These are phyloP conservation scores for Chenopodium album DNA, from an alignment of 148 eudicot genomes.

Conservation along the genomic window DNA sequence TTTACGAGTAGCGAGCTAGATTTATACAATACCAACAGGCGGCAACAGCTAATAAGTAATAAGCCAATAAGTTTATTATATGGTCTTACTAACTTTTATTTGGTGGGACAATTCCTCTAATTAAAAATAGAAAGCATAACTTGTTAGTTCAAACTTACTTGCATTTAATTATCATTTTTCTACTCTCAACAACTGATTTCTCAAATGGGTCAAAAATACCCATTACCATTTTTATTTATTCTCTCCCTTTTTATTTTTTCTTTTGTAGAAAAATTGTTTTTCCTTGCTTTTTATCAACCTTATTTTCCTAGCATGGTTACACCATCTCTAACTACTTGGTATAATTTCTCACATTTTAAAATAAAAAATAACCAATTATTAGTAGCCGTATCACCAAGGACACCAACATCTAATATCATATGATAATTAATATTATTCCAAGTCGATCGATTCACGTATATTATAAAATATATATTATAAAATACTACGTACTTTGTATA, in stretches of 20 bases:
- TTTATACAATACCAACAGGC: neutral
- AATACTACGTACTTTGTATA: too few species aligned
- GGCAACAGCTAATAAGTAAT: neutral
- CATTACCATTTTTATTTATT: too few species aligned
- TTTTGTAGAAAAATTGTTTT: neutral
- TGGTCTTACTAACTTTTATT: conserved; percentile 16
- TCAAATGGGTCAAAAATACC: neutral
- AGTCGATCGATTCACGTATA: too few species aligned
- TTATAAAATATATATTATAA: too few species aligned
- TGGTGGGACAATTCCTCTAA: conserved; percentile 21
- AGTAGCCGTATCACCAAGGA: too few species aligned
- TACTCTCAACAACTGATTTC: conserved; percentile 20
- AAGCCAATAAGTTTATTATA: neutral
- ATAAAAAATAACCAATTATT: too few species aligned
- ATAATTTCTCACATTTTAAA: neutral
- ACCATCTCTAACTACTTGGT: conserved; percentile 41
- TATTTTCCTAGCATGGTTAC: conserved; percentile 41
- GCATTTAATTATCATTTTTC: neutral
- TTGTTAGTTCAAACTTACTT: conserved; percentile 3
- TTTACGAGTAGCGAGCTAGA: neutral
- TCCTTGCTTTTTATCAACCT: conserved; percentile 13
- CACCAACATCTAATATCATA: too few species aligned
- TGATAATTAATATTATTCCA: too few species aligned
- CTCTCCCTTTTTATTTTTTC: neutral
- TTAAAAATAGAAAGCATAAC: neutral